A percentile compares a stretch with the other conserved stretches of the same genome.
Evolutionary conservation across 2,329 filamentous ascomycete species (phyloP).

Genomic region (Pestalotiopsis fici): DNA sequence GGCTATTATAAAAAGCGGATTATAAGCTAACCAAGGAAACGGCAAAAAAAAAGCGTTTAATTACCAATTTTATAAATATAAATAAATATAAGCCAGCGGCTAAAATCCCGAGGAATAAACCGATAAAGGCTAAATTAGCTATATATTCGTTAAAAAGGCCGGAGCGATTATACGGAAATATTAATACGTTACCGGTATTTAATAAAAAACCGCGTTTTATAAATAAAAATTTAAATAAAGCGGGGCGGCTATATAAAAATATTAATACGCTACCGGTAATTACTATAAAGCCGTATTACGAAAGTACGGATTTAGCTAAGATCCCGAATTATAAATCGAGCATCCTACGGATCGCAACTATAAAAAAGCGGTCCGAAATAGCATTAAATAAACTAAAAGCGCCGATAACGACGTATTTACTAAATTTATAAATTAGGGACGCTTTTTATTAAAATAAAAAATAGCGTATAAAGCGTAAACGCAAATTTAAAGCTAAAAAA

Average conservation of each 20-base stretch:
- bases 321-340: not conserved
- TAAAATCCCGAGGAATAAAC: too few species aligned
- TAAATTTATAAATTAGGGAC: not conserved
- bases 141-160: too few species aligned
- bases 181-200: too few species aligned
- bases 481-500: too few species aligned
- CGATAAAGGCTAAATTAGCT: not conserved
- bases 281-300: not conserved
- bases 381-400: not conserved
- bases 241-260: not conserved
- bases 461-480: too few species aligned
- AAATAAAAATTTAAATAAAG: not conserved
- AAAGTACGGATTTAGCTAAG: not conserved
- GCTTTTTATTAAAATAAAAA: too few species aligned
- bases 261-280: too few species aligned
- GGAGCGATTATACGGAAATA: too few species aligned
- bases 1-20: not conserved
- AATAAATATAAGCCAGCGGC: not conserved
- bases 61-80: not conserved
- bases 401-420: not conserved
- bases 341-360: not conserved
- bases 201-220: too few species aligned
- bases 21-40: not conserved
- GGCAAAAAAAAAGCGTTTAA: not conserved
- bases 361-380: not conserved